A percentile compares a stretch with the other conserved stretches of the same genome.
These are phyloP conservation scores for Fomitopsis serialis DNA, from an alignment of 768 basidiomycete genomes.

Conservation along the genomic window DNA sequence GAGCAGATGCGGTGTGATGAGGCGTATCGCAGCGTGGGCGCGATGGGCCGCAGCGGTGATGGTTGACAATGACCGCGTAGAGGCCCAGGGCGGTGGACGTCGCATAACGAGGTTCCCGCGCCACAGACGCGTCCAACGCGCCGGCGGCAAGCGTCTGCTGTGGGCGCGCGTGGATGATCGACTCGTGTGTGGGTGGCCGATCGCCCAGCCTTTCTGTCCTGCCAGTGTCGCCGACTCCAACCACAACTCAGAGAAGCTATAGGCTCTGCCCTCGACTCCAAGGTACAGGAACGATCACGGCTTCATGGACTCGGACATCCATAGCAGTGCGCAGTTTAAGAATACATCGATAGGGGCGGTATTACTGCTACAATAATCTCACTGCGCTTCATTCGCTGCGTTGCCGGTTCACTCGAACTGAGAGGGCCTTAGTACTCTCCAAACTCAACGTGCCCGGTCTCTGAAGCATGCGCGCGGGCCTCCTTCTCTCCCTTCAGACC, in stretches of 20 bases:
- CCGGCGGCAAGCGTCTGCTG: background rate
- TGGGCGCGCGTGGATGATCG: no score
- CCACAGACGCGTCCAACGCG: slow-evolving; percentile 14
- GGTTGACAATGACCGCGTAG: no score
- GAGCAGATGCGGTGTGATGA: background rate
- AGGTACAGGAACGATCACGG: no score
- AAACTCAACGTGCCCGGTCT: slow-evolving; percentile 82
- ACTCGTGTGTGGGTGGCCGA: no score
- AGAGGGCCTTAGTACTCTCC: slow-evolving; percentile 58
- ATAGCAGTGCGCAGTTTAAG: no score
- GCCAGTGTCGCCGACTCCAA: no score
- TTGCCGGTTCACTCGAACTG: background rate
- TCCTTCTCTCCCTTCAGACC: slow-evolving; percentile 94
- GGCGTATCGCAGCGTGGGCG: background rate
- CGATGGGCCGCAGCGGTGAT: background rate
- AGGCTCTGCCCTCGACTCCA: no score
- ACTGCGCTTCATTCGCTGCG: background rate
- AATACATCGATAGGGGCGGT: background rate
- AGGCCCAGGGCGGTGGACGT: background rate
- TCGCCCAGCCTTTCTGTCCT: no score
- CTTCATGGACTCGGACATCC: no score
- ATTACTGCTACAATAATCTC: background rate
- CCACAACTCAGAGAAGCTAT: no score
- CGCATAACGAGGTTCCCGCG: slow-evolving; percentile 1
- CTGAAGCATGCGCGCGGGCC: slow-evolving; percentile 80